A percentile compares a stretch with the other conserved stretches of the same genome.
These are phyloP conservation scores for Aspergillus piperis DNA, from an alignment of 2,329 filamentous ascomycete species.

Conservation along the genomic window DNA sequence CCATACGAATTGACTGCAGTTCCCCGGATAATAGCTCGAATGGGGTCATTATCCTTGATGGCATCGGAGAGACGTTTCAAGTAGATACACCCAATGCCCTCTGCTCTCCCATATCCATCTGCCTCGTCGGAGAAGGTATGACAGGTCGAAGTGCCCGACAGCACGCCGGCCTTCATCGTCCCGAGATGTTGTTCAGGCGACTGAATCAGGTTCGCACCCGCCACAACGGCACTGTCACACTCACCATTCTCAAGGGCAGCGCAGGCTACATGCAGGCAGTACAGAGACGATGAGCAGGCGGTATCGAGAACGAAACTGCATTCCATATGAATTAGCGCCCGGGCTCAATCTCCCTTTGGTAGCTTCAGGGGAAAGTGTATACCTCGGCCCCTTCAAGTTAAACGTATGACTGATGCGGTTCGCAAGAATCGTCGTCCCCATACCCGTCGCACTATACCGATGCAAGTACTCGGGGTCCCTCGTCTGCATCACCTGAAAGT, in stretches of 20 bases:
- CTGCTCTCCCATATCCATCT: conserved; percentile 8
- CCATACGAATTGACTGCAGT: conserved; percentile 5
- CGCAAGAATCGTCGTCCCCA: conserved; percentile 6
- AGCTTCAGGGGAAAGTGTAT: too few relatives aligned
- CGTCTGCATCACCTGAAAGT: conserved; percentile 20
- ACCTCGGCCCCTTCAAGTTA: conserved; percentile 36
- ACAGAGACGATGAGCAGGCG: conserved; percentile 42
- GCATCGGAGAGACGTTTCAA: conserved; percentile 5
- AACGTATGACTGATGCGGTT: conserved; percentile 39
- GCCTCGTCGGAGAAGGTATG: conserved; percentile 5
- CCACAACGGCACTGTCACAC: conserved; percentile 22
- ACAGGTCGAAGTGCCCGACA: conserved; percentile 33
- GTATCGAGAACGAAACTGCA: conserved; percentile 28
- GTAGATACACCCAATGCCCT: conserved; percentile 1
- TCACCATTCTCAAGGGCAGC: conserved; percentile 22
- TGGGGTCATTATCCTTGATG: background rate
- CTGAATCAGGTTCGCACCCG: conserved; percentile 26
- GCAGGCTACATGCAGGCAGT: conserved; percentile 43
- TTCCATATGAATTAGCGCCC: too few relatives aligned
- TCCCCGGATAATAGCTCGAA: conserved; percentile 5
- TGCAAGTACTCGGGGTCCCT: conserved; percentile 10
- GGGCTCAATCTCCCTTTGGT: too few relatives aligned
- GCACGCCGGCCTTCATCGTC: conserved; percentile 32
- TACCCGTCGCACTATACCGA: conserved; percentile 18
- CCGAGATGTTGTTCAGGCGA: conserved; percentile 19